These are phyloP conservation scores for Flaveria brownii DNA, from an alignment of 129 eudicot genomes.

Conservation along the genomic window DNA sequence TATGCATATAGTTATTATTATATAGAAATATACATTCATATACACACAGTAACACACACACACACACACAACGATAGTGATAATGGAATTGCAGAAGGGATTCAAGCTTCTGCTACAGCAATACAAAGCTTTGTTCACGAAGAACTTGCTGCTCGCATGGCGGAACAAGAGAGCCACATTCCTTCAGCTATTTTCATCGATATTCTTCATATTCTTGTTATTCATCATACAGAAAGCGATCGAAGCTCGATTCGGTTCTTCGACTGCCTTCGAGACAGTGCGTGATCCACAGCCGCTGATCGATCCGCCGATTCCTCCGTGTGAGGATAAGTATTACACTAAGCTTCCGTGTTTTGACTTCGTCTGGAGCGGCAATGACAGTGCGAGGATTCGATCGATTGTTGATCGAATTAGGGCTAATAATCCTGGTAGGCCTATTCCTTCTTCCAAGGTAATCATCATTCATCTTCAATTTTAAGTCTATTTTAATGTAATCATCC, in stretches of 20 bases:
- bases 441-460: conserved; percentile 53
- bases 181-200: conserved; percentile 59
- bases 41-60: not conserved
- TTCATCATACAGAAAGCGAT: conserved; percentile 65
- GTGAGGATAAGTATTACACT: conserved; percentile 65
- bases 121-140: conserved; percentile 60
- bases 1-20: not conserved
- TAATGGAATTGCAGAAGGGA: conserved; percentile 69
- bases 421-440: conserved; percentile 86
- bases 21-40: not conserved
- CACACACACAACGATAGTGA: conserved; percentile 15
- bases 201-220: conserved; percentile 68
- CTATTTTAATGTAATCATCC: not conserved
- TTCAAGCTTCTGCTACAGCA: conserved; percentile 59
- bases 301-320: conserved; percentile 65
- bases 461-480: not conserved
- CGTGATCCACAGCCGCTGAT: conserved; percentile 46
- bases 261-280: conserved; percentile 39
- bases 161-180: conserved; percentile 73
- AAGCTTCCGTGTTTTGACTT: conserved; percentile 82
- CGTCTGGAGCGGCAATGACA: conserved; percentile 80
- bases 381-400: conserved; percentile 45
- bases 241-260: conserved; percentile 49
- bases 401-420: conserved; percentile 66
- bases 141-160: conserved; percentile 68